These are phyloP conservation scores for Porpolomopsis calyptriformis DNA, from an alignment of 768 basidiomycete genomes.

Conservation along the genomic window DNA sequence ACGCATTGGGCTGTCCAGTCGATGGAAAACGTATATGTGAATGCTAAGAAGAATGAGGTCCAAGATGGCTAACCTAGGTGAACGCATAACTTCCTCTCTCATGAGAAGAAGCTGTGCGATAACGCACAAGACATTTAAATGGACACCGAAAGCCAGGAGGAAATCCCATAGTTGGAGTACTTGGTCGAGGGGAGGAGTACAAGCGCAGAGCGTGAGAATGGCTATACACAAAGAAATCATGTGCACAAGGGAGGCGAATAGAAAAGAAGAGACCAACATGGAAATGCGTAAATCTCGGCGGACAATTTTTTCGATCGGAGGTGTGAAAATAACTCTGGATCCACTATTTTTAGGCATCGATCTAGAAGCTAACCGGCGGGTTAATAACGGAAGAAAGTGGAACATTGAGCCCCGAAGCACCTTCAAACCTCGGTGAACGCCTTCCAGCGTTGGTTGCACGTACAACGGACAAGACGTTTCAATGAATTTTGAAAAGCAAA, in stretches of 20 bases:
- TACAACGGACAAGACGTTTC: slow-evolving; percentile 93
- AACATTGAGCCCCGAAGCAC: too few relatives aligned
- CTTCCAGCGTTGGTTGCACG: slow-evolving; percentile 90
- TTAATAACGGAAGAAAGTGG: too few relatives aligned
- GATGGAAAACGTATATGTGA: too few relatives aligned
- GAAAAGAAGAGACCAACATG: slow-evolving; percentile 47
- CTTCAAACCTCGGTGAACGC: slow-evolving; percentile 90
- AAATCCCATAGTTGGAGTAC: slow-evolving; percentile 97
- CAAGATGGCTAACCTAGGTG: slow-evolving; percentile 59
- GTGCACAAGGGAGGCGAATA: slow-evolving; percentile 1
- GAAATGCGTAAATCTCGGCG: slow-evolving; percentile 96
- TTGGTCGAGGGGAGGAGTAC: slow-evolving; percentile 92
- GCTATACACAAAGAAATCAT: slow-evolving; percentile 36
- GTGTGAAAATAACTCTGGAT: slow-evolving; percentile 73
- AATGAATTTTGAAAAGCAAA: slow-evolving; percentile 92
- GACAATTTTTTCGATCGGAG: slow-evolving; percentile 84
- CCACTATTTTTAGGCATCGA: slow-evolving; percentile 83
- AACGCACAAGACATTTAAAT: slow-evolving; percentile 92
- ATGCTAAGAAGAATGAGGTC: not conserved
- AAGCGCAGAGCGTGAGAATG: slow-evolving; percentile 89
- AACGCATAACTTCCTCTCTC: slow-evolving; percentile 80
- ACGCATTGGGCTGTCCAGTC: slow-evolving; percentile 73
- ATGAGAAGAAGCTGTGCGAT: slow-evolving; percentile 91
- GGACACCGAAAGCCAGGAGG: slow-evolving; percentile 90
- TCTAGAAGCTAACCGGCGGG: slow-evolving; percentile 63